Conservation (phyloP, 2,329 filamentous ascomycete species). For the Alternaria novae-zelandiae region DNA sequence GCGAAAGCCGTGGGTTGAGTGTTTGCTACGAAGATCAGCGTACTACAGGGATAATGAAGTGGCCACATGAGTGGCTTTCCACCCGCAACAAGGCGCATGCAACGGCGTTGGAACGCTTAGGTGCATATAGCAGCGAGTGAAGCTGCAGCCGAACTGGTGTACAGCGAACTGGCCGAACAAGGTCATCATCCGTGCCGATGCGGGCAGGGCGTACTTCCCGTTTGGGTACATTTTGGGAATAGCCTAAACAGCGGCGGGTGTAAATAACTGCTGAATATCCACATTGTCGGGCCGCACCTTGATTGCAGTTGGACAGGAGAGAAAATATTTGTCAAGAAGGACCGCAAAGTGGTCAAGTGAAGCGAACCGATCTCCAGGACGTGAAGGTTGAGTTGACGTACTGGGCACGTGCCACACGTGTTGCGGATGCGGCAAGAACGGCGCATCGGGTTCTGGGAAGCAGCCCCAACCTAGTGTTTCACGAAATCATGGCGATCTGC, state of each 20-base stretch:
- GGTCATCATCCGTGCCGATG: not conserved
- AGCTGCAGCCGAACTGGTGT: not conserved
- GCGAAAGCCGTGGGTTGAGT: not conserved
- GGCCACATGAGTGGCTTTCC: slow-evolving; percentile 4
- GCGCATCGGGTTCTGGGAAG: slow-evolving; percentile 6
- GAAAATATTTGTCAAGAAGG: not conserved
- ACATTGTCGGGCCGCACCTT: not conserved
- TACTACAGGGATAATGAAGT: not conserved
- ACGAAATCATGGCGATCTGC: slow-evolving; percentile 2
- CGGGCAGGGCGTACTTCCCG: not conserved
- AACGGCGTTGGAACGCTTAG: not conserved
- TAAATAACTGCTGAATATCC: slow-evolving; percentile 1
- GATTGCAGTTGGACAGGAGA: not conserved
- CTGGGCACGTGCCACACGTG: slow-evolving; percentile 4
- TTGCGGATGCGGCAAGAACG: slow-evolving; percentile 12
- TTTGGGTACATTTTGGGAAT: not conserved
- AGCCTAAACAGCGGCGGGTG: slow-evolving; percentile 3
- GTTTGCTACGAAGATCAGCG: not conserved
- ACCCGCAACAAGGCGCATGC: slow-evolving; percentile 2
- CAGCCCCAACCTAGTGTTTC: slow-evolving; percentile 3
- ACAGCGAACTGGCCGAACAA: not conserved
- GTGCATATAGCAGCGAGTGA: not conserved
- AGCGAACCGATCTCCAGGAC: not conserved
- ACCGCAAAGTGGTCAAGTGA: not conserved
- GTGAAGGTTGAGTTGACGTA: not conserved